phyloP scores from a whole-genome alignment of 2,329 filamentous ascomycete genomes.

The Aspergillus hiratsukae region DNA sequence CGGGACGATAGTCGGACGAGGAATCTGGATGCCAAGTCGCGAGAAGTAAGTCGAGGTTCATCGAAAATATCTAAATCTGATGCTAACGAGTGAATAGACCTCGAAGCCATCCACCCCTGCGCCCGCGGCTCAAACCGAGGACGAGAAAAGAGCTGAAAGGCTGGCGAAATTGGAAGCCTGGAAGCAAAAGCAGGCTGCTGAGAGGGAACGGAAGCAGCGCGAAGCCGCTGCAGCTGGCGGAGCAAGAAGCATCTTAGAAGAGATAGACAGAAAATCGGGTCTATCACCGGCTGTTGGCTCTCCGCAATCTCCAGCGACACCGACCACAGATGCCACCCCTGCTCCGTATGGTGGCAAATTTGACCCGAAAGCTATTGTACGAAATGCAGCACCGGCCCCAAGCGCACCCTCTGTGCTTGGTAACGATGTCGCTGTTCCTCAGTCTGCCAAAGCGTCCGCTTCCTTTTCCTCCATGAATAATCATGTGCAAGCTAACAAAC shows the following conservation, averaged over 20 bases:
- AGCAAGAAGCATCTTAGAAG: conserved; percentile 63
- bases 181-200: conserved; percentile 81
- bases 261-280: conserved; percentile 67
- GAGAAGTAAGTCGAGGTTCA: conserved; percentile 51
- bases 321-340: conserved; percentile 47
- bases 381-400: conserved; percentile 63
- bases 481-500: conserved; percentile 42
- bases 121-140: conserved; percentile 56
- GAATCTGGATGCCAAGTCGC: conserved; percentile 46
- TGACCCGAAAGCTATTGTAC: conserved; percentile 79
- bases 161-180: conserved; percentile 80
- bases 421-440: conserved; percentile 50
- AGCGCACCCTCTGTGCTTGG: conserved; percentile 53
- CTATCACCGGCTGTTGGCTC: conserved; percentile 50
- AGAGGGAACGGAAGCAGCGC: conserved; percentile 67
- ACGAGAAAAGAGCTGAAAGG: conserved; percentile 73
- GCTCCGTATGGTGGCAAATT: conserved; percentile 71
- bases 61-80: not conserved
- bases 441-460: conserved; percentile 42
- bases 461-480: conserved; percentile 38
- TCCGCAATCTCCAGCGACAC: conserved; percentile 48
- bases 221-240: conserved; percentile 60
- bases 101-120: conserved; percentile 48
- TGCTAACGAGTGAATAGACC: conserved; percentile 36
- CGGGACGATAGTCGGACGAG: conserved; percentile 60